phyloP scores from a whole-genome alignment of 805 yeast genomes.

The Danielia oregonensis region DNA sequence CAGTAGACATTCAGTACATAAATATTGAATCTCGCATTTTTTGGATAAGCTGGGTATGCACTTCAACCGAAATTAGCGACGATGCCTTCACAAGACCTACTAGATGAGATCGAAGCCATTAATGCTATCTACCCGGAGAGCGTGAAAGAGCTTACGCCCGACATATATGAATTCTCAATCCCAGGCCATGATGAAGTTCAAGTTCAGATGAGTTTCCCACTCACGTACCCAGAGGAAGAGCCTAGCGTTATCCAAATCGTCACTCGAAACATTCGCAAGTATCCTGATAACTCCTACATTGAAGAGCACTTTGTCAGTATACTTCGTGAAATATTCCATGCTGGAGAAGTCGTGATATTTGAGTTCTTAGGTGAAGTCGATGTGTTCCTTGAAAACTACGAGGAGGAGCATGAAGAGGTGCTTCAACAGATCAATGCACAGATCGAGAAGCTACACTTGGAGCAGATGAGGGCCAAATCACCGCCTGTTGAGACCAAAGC shows the following conservation, averaged over 20 bases:
- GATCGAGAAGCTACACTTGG: background rate
- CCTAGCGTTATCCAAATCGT: constrained; percentile 65
- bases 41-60: constrained; percentile 1
- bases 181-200: constrained; percentile 62
- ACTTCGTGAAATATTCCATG: constrained; percentile 43
- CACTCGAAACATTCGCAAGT: constrained; percentile 29
- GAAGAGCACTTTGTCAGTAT: constrained; percentile 46
- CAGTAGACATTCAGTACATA: constrained; percentile 17
- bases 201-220: constrained; percentile 71
- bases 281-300: constrained; percentile 42
- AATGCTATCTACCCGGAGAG: constrained; percentile 83
- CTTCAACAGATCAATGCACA: background rate
- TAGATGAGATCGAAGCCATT: constrained; percentile 76
- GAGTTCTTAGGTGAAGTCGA: constrained; percentile 71
- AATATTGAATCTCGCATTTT: too few species aligned
- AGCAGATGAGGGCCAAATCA: background rate
- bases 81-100: constrained; percentile 44
- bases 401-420: constrained; percentile 7
- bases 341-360: constrained; percentile 73
- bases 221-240: constrained; percentile 57
- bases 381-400: constrained; percentile 37
- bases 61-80: background rate
- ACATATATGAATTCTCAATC: constrained; percentile 44
- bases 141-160: constrained; percentile 34
- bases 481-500: background rate